Evolutionary conservation across 495 filamentous ascomycete species (phyloP), one percentile per base, ranked within the genome.

Genomic region (Geopyxis carbonaria): DNA sequence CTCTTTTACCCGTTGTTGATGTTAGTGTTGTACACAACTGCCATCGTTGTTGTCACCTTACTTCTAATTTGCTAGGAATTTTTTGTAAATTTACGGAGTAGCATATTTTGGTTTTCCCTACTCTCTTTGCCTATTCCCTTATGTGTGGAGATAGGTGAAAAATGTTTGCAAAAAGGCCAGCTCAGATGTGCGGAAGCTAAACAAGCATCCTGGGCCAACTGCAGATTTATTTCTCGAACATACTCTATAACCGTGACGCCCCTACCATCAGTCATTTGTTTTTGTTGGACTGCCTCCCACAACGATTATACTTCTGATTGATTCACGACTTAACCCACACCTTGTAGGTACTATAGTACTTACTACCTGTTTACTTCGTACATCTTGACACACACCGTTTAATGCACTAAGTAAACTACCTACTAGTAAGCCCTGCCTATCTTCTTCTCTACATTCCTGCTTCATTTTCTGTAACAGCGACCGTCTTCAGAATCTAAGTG

Each of bases 1-100:
- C 45, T 43, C 49, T 37, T 38, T 51, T 38, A 40, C 33, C 23
- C 42, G 41, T 42, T 48, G 25, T 36, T 49, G 38, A 33, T 44
- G 45, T 50, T 25, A n/a, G 24, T 29, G 24, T 24, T 34, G 21
- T 42, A 33, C 22, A 10, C 18, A 42, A 36, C 33, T 44, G 33
- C n/a, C n/a, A n/a, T n/a, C n/a, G n/a, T n/a, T n/a, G n/a, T n/a
- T n/a, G n/a, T n/a, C 23, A n/a, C 13, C 16, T 3, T 31, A 5
- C 2, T 5, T 34, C 5, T 34, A 11, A 14, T 18, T 41, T 33
- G 18, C n/a, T 20, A 4, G 11, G 27, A 19, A 35, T 31, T 34
- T 41, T 35, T 41, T 34, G 13, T 31, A 2, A 13, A 10, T 14
- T 6, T 11, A 19, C 22, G 10, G 9, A 7, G 10, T 19, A 19